These are phyloP conservation scores for Solanum virginianum DNA, from an alignment of 257 asterid species.

Conservation along the genomic window DNA sequence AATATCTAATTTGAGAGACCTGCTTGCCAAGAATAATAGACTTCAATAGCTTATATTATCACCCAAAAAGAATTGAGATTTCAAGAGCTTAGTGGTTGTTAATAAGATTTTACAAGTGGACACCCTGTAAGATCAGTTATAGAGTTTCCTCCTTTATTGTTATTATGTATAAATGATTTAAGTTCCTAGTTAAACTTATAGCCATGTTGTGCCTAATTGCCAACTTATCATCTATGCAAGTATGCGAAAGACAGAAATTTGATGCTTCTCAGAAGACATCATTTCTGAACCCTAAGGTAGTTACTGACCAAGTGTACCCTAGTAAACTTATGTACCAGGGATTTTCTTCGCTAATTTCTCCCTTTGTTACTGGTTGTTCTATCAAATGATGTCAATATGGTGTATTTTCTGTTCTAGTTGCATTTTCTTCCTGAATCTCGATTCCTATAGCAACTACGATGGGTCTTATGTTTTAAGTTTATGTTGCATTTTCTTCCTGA, in stretches of 20 bases:
- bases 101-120: background rate
- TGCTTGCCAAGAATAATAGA: background rate
- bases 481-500: background rate
- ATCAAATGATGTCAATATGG: background rate
- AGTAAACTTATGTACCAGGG: background rate
- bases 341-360: background rate
- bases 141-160: background rate
- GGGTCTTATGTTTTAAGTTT: background rate
- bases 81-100: background rate
- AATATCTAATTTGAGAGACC: background rate
- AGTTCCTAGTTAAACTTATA: background rate
- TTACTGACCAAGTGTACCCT: background rate
- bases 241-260: background rate
- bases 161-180: background rate
- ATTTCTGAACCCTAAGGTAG: background rate
- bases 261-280: background rate
- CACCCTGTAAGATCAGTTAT: background rate
- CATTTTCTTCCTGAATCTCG: background rate
- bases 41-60: background rate
- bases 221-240: background rate
- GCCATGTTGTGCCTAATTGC: background rate
- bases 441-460: background rate
- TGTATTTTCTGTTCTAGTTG: background rate
- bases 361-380: background rate
- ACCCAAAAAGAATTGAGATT: background rate